A percentile compares a stretch with the other conserved stretches of the same genome.
These are phyloP conservation scores for Cutaneotrichosporon mucoides DNA, from an alignment of 1,284 basidiomycete species.

Conservation along the genomic window DNA sequence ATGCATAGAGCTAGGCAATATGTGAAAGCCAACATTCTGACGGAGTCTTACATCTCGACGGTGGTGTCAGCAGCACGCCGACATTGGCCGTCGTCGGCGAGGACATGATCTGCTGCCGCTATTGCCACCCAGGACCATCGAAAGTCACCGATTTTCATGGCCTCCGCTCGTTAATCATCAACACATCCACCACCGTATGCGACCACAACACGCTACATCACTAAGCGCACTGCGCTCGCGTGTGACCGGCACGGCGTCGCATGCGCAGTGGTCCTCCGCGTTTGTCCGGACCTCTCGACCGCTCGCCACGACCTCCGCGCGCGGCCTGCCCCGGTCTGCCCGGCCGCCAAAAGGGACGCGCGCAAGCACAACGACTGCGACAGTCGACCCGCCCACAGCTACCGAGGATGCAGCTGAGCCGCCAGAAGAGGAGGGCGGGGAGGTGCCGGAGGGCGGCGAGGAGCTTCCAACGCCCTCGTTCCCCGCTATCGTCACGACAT, in stretches of 20 bases:
- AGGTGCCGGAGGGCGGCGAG: neutral
- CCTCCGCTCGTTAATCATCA: neutral
- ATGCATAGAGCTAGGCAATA: too few species aligned
- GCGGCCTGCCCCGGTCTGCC: neutral
- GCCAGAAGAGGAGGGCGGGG: neutral
- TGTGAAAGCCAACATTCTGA: too few species aligned
- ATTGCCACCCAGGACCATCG: neutral
- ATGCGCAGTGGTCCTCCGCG: neutral
- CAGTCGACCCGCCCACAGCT: neutral
- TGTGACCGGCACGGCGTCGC: neutral
- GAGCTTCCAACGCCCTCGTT: constrained; percentile 5
- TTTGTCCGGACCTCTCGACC: neutral
- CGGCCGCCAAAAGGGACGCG: constrained; percentile 1
- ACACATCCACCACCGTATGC: constrained; percentile 6
- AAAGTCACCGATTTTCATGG: constrained; percentile 2
- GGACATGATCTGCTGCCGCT: neutral
- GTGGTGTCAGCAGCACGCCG: too few species aligned
- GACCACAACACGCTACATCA: constrained; percentile 7
- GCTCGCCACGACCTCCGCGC: constrained; percentile 4
- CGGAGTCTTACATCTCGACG: too few species aligned
- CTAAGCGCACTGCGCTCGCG: constrained; percentile 7
- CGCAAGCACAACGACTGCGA: neutral
- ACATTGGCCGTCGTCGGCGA: too few species aligned
- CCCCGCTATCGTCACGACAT: constrained; percentile 17
- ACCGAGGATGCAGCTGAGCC: neutral